Conservation (phyloP, 1,139 yeast genomes). For the Pichia cactophila region DNA sequence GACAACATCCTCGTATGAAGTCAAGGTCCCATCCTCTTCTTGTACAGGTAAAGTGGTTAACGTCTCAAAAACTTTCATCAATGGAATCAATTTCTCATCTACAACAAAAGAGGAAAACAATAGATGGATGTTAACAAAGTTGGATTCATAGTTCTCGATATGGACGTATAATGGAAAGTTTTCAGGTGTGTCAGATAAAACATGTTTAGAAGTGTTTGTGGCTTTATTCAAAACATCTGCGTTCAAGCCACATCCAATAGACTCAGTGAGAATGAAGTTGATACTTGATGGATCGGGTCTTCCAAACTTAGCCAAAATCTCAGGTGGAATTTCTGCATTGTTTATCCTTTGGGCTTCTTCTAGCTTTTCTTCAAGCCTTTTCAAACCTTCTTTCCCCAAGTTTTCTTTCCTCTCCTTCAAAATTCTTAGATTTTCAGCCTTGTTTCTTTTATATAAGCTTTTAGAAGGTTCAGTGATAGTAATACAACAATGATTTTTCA, state of each 20-base stretch:
- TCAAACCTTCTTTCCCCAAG: slow-evolving; percentile 58
- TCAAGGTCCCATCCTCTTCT: slow-evolving; percentile 49
- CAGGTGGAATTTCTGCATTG: slow-evolving; percentile 68
- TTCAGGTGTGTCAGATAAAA: slow-evolving; percentile 37
- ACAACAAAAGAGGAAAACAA: slow-evolving; percentile 59
- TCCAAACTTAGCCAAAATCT: slow-evolving; percentile 50
- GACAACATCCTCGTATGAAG: slow-evolving; percentile 70
- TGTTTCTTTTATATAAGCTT: slow-evolving; percentile 45
- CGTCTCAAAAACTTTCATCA: slow-evolving; percentile 56
- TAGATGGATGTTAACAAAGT: slow-evolving; percentile 67
- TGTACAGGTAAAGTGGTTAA: slow-evolving; percentile 68
- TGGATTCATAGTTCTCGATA: slow-evolving; percentile 71
- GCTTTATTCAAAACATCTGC: slow-evolving; percentile 17
- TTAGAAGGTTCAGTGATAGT: slow-evolving; percentile 72
- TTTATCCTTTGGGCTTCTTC: slow-evolving; percentile 60
- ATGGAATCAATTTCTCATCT: slow-evolving; percentile 52
- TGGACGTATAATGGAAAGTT: slow-evolving; percentile 66
- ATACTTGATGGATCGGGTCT: slow-evolving; percentile 74
- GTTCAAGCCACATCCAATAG: slow-evolving; percentile 46
- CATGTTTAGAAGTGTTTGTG: slow-evolving; percentile 25
- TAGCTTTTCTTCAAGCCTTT: slow-evolving; percentile 41
- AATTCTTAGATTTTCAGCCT: slow-evolving; percentile 44
- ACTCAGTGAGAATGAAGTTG: slow-evolving; percentile 59
- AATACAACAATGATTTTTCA: slow-evolving; percentile 64
- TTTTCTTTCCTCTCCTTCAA: slow-evolving; percentile 41